A percentile compares a stretch with the other conserved stretches of the same genome.
These are phyloP conservation scores for Hypomontagnella submonticulosa DNA, from an alignment of 495 filamentous ascomycete genomes.

Conservation along the genomic window DNA sequence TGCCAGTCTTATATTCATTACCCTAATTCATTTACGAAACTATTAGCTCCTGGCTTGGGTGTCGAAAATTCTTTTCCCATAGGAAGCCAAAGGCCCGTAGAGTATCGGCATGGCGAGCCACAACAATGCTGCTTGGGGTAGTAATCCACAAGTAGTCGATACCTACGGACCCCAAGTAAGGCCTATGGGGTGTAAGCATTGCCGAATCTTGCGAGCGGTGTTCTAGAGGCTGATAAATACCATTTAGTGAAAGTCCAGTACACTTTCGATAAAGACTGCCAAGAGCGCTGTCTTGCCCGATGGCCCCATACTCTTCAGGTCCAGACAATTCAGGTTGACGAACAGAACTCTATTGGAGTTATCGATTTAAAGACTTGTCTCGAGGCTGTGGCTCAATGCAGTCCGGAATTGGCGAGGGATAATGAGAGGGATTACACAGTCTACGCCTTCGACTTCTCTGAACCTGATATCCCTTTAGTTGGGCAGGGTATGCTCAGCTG, in stretches of 20 bases:
- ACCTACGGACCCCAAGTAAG: constrained; percentile 59
- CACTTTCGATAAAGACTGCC: constrained; percentile 90
- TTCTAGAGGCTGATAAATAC: constrained; percentile 39
- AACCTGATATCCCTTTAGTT: constrained; percentile 90
- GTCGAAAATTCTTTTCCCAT: constrained; percentile 5
- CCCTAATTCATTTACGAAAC: background rate
- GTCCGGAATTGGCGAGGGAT: constrained; percentile 87
- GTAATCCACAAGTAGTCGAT: constrained; percentile 66
- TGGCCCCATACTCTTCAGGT: constrained; percentile 84
- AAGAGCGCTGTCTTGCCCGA: constrained; percentile 90
- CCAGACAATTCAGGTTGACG: constrained; percentile 82
- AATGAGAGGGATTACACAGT: constrained; percentile 92
- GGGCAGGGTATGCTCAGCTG: constrained; percentile 96
- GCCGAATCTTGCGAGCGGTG: background rate
- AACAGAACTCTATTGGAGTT: constrained; percentile 77
- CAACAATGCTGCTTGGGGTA: constrained; percentile 32
- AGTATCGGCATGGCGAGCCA: constrained; percentile 36
- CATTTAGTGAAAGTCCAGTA: constrained; percentile 91
- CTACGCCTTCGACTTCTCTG: constrained; percentile 96
- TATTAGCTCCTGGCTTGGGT: constrained; percentile 8
- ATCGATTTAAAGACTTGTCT: constrained; percentile 92
- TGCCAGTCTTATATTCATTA: background rate
- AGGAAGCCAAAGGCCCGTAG: constrained; percentile 11
- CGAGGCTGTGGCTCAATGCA: constrained; percentile 78
- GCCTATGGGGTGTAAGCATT: constrained; percentile 63